Percentiles rank a stretch among this genome's conserved stretches.
Evolutionary conservation across 2,329 filamentous ascomycete genomes (phyloP).

Genomic region (Nemania bipapillata): DNA sequence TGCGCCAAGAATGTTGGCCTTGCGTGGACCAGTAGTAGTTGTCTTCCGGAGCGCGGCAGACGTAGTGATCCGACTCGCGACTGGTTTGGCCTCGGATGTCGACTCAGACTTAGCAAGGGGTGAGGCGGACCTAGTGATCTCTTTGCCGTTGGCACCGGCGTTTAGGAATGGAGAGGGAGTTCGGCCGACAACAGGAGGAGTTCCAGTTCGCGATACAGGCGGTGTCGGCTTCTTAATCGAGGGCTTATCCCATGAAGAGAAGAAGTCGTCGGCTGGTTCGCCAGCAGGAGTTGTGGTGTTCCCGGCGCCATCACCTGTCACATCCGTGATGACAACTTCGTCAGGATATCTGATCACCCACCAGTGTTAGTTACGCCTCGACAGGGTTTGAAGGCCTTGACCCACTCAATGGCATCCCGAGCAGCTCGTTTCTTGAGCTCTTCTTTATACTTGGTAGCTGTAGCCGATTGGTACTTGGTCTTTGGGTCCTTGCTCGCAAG

Average conservation of each 20-base stretch:
- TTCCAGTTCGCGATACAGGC: slow-evolving; percentile 87
- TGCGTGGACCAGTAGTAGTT: slow-evolving; percentile 73
- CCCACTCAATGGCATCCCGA: slow-evolving; percentile 85
- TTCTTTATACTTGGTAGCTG: slow-evolving; percentile 98
- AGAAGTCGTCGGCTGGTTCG: slow-evolving; percentile 91
- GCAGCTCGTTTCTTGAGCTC: slow-evolving; percentile 88
- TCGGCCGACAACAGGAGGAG: slow-evolving; percentile 81
- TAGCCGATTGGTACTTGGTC: slow-evolving; percentile 93
- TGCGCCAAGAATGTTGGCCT: slow-evolving; percentile 84
- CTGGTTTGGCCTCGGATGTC: slow-evolving; percentile 65
- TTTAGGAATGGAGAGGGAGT: slow-evolving; percentile 92
- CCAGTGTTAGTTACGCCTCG: slow-evolving; percentile 23
- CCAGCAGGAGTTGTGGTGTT: slow-evolving; percentile 80
- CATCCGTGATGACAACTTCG: slow-evolving; percentile 86
- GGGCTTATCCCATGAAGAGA: slow-evolving; percentile 98
- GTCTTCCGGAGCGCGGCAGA: slow-evolving; percentile 86
- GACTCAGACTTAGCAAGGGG: slow-evolving; percentile 75
- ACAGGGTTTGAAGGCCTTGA: slow-evolving; percentile 32
- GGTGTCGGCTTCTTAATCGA: slow-evolving; percentile 96
- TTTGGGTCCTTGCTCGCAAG: slow-evolving; percentile 96
- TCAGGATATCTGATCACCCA: slow-evolving; percentile 72
- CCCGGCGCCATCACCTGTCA: slow-evolving; percentile 67
- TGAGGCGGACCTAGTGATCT: slow-evolving; percentile 80
- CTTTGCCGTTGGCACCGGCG: slow-evolving; percentile 76
- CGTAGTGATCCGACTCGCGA: slow-evolving; percentile 77